Percentiles rank a stretch among this genome's conserved stretches.
phyloP scores from a whole-genome alignment of 1,284 basidiomycete genomes.

The Malassezia slooffiae region DNA sequence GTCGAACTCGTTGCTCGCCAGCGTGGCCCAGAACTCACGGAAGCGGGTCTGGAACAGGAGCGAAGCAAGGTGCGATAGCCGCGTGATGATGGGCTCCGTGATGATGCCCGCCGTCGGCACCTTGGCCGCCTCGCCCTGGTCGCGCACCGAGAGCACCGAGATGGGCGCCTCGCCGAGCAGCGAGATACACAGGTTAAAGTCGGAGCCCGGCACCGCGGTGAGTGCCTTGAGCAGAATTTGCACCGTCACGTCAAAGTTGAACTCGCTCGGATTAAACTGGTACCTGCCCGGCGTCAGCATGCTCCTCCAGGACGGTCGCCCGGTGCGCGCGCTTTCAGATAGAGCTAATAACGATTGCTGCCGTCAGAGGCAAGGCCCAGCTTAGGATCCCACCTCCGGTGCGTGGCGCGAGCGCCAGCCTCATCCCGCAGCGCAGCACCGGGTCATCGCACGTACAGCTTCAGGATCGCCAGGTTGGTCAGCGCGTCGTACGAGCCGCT shows the following conservation, averaged over 20 bases:
- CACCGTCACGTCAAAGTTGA: conserved; percentile 81
- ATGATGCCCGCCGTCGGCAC: conserved; percentile 46
- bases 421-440: too few species aligned
- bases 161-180: conserved; percentile 60
- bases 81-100: conserved; percentile 56
- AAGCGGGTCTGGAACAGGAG: conserved; percentile 78
- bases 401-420: too few species aligned
- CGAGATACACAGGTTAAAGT: conserved; percentile 85
- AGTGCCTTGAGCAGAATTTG: conserved; percentile 90
- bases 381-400: too few species aligned
- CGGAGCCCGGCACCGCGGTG: conserved; percentile 64
- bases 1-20: conserved; percentile 50
- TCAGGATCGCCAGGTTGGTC: conserved; percentile 78
- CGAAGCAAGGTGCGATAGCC: conserved; percentile 62
- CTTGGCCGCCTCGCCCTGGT: conserved; percentile 11
- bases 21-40: conserved; percentile 69
- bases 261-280: conserved; percentile 87
- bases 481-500: conserved; percentile 83
- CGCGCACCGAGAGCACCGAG: conserved; percentile 16
- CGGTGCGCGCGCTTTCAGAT: conserved; percentile 24
- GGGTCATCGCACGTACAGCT: conserved; percentile 63
- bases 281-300: conserved; percentile 55
- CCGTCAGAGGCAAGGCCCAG: too few species aligned
- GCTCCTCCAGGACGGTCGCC: background rate
- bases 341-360: conserved; percentile 46